Percentiles rank a stretch among this genome's conserved stretches.
These are phyloP conservation scores for Coniosporium apollinis DNA, from an alignment of 495 filamentous ascomycete species.

Conservation along the genomic window DNA sequence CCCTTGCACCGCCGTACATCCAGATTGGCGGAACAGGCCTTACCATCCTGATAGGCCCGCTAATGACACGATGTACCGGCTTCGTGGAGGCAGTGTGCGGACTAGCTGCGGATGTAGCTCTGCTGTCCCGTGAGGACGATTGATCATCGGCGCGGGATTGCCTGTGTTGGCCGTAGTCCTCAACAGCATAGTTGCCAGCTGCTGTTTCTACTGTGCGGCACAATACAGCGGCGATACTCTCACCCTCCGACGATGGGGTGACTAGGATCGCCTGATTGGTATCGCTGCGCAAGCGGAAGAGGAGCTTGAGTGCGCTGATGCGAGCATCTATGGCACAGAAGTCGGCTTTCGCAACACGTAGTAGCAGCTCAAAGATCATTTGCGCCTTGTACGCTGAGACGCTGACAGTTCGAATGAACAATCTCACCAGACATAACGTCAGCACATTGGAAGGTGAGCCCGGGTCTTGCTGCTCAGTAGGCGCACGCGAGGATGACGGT, in stretches of 20 bases:
- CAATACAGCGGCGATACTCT: constrained; percentile 51
- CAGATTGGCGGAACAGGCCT: constrained; percentile 36
- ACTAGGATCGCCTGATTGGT: constrained; percentile 55
- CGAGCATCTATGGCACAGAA: constrained; percentile 47
- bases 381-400: constrained; percentile 33
- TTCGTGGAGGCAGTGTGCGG: constrained; percentile 20
- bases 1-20: constrained; percentile 34
- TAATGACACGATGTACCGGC: constrained; percentile 16
- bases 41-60: constrained; percentile 12
- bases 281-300: constrained; percentile 74
- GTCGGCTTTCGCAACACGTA: constrained; percentile 40
- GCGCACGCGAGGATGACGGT: background rate
- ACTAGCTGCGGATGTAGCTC: constrained; percentile 9
- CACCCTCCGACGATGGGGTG: constrained; percentile 44
- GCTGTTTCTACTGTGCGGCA: constrained; percentile 42
- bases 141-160: constrained; percentile 12
- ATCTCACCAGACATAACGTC: too few species aligned
- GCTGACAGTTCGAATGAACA: constrained; percentile 43
- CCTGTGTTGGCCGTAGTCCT: constrained; percentile 9
- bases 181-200: constrained; percentile 4
- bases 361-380: constrained; percentile 35
- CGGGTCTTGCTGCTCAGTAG: background rate
- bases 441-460: constrained; percentile 6
- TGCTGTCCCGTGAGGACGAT: constrained; percentile 8
- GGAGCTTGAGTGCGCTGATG: constrained; percentile 62